phyloP scores from a whole-genome alignment of 2,329 filamentous ascomycete genomes.

The Rhynchosporium graminicola region DNA sequence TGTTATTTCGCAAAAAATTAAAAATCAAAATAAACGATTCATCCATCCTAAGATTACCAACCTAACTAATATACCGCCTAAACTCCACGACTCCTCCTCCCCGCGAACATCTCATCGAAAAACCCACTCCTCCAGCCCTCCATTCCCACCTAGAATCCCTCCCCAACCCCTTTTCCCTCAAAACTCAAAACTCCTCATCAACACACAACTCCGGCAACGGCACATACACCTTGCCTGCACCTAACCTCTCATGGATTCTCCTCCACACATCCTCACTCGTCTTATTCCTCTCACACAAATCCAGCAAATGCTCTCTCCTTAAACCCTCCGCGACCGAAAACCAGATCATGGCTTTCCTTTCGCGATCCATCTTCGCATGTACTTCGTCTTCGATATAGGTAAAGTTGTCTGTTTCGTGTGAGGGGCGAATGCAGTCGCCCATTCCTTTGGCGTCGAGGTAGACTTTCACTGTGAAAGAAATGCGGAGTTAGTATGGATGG shows the following conservation, averaged over 20 bases:
- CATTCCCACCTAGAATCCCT: too few relatives aligned
- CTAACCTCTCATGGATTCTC: conserved; percentile 22
- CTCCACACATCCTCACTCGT: conserved; percentile 22
- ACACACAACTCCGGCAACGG: conserved; percentile 16
- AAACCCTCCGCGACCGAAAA: conserved; percentile 18
- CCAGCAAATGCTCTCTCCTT: conserved; percentile 21
- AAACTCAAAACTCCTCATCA: conserved; percentile 9
- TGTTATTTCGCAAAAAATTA: too few relatives aligned
- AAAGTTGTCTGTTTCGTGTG: conserved; percentile 17
- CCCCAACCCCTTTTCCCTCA: too few relatives aligned
- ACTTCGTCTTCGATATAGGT: conserved; percentile 19
- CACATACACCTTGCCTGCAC: conserved; percentile 15
- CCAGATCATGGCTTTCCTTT: conserved; percentile 25
- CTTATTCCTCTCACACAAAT: conserved; percentile 19
- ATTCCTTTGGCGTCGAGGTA: conserved; percentile 23
- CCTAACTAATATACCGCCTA: too few relatives aligned
- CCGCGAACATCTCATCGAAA: too few relatives aligned
- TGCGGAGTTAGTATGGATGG: too few relatives aligned
- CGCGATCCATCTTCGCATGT: conserved; percentile 16
- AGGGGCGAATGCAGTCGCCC: conserved; percentile 15
- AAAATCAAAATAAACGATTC: too few relatives aligned
- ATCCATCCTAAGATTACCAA: too few relatives aligned
- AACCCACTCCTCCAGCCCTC: too few relatives aligned
- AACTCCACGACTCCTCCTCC: too few relatives aligned
- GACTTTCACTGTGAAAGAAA: conserved; percentile 12